Conservation (phyloP, 129 eudicot genomes). For the Chrysanthemum makinoi region DNA sequence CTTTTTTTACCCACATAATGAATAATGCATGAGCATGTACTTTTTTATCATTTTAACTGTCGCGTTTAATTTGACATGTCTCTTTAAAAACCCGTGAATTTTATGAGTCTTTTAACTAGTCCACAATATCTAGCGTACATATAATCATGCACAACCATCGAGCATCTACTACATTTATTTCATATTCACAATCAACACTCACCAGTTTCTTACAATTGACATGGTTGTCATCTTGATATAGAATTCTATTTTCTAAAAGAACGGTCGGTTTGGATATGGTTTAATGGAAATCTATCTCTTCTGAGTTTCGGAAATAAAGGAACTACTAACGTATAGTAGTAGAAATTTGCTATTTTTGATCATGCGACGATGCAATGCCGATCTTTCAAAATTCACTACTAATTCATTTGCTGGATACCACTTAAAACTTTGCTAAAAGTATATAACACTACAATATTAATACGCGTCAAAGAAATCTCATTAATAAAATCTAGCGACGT, state of each 20-base stretch:
- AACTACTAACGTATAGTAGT: background rate
- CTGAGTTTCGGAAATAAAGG: slow-evolving; percentile 19
- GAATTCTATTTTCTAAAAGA: background rate
- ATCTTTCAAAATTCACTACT: background rate
- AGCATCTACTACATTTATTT: background rate
- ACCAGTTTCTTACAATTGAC: background rate
- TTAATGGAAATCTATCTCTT: background rate
- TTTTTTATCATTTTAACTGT: no score
- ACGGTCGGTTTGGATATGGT: background rate
- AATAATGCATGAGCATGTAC: no score
- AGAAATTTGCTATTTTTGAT: slow-evolving; percentile 5
- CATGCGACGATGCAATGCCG: background rate
- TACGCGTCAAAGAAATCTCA: slow-evolving; percentile 12
- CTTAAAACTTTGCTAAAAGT: background rate
- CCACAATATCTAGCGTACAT: no score
- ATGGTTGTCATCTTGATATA: background rate
- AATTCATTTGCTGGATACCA: slow-evolving; percentile 4
- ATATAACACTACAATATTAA: slow-evolving; percentile 5
- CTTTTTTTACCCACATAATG: no score
- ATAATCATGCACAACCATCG: no score
- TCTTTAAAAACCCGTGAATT: no score
- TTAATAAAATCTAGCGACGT: background rate
- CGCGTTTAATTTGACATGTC: no score
- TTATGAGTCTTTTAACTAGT: no score
- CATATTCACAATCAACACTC: background rate